A percentile compares a stretch with the other conserved stretches of the same genome.
These are phyloP conservation scores for Astrocystis sublimbata DNA, from an alignment of 495 filamentous ascomycete genomes.

Conservation along the genomic window DNA sequence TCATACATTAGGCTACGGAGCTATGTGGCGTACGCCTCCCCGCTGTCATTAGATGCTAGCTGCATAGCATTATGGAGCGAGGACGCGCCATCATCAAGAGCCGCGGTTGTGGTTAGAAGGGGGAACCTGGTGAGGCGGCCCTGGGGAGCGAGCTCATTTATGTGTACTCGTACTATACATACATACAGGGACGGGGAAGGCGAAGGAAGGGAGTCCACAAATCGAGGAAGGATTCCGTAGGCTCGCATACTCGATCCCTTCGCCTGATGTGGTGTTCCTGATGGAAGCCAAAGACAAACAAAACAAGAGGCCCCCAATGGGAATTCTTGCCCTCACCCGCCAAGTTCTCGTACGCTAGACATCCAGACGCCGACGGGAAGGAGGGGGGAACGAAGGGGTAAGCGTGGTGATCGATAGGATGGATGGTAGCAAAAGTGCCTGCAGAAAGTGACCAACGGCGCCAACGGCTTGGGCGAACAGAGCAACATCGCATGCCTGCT, in stretches of 20 bases:
- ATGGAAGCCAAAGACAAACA: background rate
- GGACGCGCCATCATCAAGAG: background rate
- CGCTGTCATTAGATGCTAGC: slow-evolving; percentile 6
- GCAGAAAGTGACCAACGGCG: no score
- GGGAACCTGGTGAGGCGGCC: no score
- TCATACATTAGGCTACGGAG: background rate
- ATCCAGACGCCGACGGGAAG: no score
- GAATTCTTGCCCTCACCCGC: background rate
- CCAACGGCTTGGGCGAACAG: no score
- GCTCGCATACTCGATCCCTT: background rate
- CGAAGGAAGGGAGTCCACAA: background rate
- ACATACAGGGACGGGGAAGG: slow-evolving; percentile 4
- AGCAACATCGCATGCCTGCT: no score
- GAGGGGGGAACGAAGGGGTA: no score
- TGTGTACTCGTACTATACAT: no score
- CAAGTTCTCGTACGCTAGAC: no score
- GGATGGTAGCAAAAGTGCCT: no score
- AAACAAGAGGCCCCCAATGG: background rate
- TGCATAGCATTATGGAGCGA: background rate
- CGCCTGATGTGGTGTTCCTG: no score
- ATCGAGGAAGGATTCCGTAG: background rate
- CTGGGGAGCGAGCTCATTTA: no score
- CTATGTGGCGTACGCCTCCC: slow-evolving; percentile 1
- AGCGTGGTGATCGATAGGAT: no score
- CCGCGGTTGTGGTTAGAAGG: background rate